Percentiles rank a stretch among this genome's conserved stretches.
Conservation (phyloP, 345 rosid species). For the Eucalyptus sp. region DNA sequence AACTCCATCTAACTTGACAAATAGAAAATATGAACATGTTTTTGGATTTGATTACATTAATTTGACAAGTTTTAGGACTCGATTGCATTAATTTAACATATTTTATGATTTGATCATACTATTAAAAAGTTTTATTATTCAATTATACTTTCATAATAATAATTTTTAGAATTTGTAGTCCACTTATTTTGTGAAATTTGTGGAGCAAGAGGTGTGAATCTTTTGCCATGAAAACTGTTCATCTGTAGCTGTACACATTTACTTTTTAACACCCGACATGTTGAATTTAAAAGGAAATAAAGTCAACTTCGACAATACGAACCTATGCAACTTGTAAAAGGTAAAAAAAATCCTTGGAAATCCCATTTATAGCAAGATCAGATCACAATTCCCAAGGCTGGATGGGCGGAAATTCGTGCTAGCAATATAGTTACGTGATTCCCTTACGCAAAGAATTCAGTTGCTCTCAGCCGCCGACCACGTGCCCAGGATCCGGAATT, state of each 20-base stretch:
- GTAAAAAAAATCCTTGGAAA: background rate
- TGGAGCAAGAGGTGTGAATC: background rate
- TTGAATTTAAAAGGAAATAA: background rate
- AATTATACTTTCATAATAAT: too few species aligned
- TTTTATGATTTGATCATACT: too few species aligned
- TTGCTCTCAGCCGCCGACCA: background rate
- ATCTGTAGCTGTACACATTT: background rate
- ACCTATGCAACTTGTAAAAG: background rate
- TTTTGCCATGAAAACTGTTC: background rate
- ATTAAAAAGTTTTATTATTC: too few species aligned
- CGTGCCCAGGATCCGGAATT: background rate
- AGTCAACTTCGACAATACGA: background rate
- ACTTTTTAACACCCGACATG: background rate
- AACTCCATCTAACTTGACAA: background rate
- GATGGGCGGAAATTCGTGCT: background rate
- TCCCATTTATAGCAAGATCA: background rate
- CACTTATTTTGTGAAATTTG: background rate
- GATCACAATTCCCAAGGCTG: background rate
- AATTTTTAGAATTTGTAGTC: too few species aligned
- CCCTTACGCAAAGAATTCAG: background rate
- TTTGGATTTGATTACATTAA: too few species aligned
- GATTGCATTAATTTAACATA: too few species aligned
- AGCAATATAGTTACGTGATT: background rate
- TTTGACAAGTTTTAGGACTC: accelerated
- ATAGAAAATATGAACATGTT: too few species aligned